Base-by-base conservation (phyloP, 768 basidiomycete species). In the Tremella fuciformis region DNA sequence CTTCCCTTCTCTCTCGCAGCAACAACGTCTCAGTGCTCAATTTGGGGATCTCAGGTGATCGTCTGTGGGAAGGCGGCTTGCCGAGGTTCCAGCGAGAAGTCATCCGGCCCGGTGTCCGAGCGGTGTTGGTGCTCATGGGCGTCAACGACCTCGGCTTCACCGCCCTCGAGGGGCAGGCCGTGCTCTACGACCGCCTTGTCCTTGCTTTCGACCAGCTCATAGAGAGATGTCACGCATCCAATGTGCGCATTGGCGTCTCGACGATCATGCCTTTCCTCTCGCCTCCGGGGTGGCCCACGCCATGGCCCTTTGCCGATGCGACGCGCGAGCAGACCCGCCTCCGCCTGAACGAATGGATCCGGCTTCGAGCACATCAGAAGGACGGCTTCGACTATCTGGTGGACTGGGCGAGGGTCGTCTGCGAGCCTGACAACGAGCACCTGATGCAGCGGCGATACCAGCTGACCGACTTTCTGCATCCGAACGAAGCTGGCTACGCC, bases 141-240 rank as follows among this genome's bases (percentile, higher is more conserved):
- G 42, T 46, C 42, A 46, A 46, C 42, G 42, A 46, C 22, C n/a
- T 46, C 16, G 42, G 42, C 42, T 18, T 46, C 8, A 46, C 42
- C 6, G 3, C 42, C 15, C n/a, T 22, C n/a, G 42, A 46, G 16
- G 42, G n/a, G n/a, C 42, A 46, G 22, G 42, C n/a, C 6, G 42
- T 22, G 6, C 42, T 46, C 15, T 46, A 46, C 42, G n/a, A 46
- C 42, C 42, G 42, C n/a, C 42, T 46, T 8, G 42, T 46, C 42
- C 22, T 18, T 22, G 42, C 42, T 46, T 46, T 18, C 42, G n/a
- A 22, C n/a, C 42, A 46, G 42, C n/a, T 46, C 22, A 46, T 46
- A 4, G 22, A n/a, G 16, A 46, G 22, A 22, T 4, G 7, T 15
- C 42, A 46, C 42, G 42, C 42, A 4, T 4, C n/a, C 42, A 22